phyloP scores from a whole-genome alignment of 2,329 filamentous ascomycete genomes.

The Cladosporium sp. region DNA sequence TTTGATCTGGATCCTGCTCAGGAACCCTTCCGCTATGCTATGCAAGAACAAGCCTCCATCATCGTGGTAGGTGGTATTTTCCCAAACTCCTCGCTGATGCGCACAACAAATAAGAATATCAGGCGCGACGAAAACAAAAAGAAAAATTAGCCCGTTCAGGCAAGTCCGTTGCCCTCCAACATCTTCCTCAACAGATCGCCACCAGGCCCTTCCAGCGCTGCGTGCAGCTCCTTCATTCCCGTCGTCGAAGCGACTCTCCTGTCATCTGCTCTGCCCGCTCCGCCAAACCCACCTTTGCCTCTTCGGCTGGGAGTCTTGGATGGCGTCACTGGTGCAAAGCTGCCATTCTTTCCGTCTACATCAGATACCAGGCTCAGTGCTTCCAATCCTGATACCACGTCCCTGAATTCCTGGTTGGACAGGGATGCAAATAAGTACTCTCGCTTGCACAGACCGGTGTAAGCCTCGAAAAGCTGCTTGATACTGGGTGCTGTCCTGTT shows the following conservation, averaged over 20 bases:
- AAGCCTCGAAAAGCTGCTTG: conserved; percentile 80
- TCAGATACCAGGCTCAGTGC: conserved; percentile 77
- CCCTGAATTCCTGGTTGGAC: conserved; percentile 87
- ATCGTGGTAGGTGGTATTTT: background rate
- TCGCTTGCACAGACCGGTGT: conserved; percentile 76
- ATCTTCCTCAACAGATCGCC: conserved; percentile 40
- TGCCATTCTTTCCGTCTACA: conserved; percentile 70
- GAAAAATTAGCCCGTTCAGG: background rate
- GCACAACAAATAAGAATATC: background rate
- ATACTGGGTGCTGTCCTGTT: conserved; percentile 67
- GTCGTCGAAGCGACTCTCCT: conserved; percentile 38
- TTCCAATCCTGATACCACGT: conserved; percentile 87
- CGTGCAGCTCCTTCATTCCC: conserved; percentile 36
- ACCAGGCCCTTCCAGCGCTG: conserved; percentile 36
- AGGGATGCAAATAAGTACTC: conserved; percentile 90
- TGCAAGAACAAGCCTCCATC: conserved; percentile 6
- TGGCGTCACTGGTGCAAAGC: conserved; percentile 63
- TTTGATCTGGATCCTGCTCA: conserved; percentile 8
- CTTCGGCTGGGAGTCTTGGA: conserved; percentile 69
- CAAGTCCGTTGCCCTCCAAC: conserved; percentile 33
- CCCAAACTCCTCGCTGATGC: conserved; percentile 14
- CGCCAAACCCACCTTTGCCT: conserved; percentile 50
- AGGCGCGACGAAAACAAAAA: background rate
- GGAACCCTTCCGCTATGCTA: conserved; percentile 1
- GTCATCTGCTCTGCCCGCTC: conserved; percentile 64